Evolutionary conservation across 768 basidiomycete species (phyloP).

Genomic region (Boletus insuetus): DNA sequence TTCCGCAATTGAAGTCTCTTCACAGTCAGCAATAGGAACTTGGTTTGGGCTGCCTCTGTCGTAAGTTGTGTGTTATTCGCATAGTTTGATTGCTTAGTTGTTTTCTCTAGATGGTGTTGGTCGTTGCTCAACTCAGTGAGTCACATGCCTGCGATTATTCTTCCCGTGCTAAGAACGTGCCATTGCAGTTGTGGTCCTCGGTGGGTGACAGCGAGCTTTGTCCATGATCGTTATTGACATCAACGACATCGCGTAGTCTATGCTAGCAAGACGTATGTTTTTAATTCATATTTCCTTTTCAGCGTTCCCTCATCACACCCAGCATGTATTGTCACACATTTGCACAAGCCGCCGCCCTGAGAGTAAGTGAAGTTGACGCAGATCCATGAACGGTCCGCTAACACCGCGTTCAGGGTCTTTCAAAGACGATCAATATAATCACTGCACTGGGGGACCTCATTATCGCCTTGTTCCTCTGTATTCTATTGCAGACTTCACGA

Average conservation of each 20-base stretch:
- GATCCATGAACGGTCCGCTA: not conserved
- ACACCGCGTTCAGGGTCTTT: conserved; percentile 30
- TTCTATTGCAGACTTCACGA: conserved; percentile 44
- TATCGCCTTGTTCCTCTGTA: conserved; percentile 48
- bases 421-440: conserved; percentile 50
- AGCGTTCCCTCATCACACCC: conserved; percentile 13
- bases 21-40: conserved; percentile 50
- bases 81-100: conserved; percentile 16
- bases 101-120: conserved; percentile 18
- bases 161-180: not conserved
- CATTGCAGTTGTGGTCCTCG: conserved; percentile 29
- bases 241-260: conserved; percentile 30
- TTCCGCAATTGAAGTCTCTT: not conserved
- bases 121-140: conserved; percentile 41
- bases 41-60: conserved; percentile 33
- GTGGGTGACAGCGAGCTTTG: conserved; percentile 22
- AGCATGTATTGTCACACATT: conserved; percentile 43
- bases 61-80: conserved; percentile 13
- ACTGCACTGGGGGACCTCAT: conserved; percentile 47
- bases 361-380: conserved; percentile 28
- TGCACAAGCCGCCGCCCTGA: conserved; percentile 36
- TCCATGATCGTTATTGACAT: conserved; percentile 1
- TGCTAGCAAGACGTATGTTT: conserved; percentile 34
- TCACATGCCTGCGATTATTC: not conserved
- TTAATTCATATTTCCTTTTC: not conserved